phyloP scores from a whole-genome alignment of 345 rosid species.

The Noccaea bulbosa region DNA sequence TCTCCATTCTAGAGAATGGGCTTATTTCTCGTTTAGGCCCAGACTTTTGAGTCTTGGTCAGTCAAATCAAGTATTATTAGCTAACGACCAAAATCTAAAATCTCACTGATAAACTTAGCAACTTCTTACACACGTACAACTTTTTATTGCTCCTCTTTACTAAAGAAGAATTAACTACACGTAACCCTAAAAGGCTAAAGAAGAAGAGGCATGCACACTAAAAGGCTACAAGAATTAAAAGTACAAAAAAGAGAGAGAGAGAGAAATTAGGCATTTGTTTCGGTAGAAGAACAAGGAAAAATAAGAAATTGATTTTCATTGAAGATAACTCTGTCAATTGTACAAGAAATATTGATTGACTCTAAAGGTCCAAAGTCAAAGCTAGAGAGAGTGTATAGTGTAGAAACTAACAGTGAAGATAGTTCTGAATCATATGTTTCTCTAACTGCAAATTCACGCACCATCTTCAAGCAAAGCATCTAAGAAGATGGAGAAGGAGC shows the following conservation, averaged over 20 bases:
- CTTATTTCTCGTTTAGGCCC: not conserved
- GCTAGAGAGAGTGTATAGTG: slow-evolving; percentile 9
- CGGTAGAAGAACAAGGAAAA: not conserved
- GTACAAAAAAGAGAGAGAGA: too few species aligned
- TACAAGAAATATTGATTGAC: not conserved
- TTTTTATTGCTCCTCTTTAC: not conserved
- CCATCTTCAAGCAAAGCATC: slow-evolving; percentile 13
- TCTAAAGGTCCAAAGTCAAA: not conserved
- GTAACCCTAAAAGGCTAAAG: too few species aligned
- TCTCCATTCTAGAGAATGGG: slow-evolving; percentile 30
- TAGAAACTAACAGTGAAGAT: not conserved
- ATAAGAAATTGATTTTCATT: not conserved
- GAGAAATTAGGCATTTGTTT: not conserved
- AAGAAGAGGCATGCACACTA: too few species aligned
- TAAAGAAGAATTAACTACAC: too few species aligned
- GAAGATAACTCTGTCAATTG: not conserved
- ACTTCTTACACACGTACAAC: not conserved
- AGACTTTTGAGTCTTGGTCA: not conserved
- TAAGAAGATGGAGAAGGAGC: not conserved
- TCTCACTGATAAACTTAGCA: not conserved
- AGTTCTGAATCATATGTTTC: not conserved
- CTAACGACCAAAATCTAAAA: not conserved
- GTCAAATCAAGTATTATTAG: not conserved
- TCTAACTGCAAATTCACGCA: slow-evolving; percentile 5
- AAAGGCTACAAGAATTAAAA: too few species aligned